Base-by-base conservation (phyloP, 331 rosid species). In the Malus hybrid region DNA sequence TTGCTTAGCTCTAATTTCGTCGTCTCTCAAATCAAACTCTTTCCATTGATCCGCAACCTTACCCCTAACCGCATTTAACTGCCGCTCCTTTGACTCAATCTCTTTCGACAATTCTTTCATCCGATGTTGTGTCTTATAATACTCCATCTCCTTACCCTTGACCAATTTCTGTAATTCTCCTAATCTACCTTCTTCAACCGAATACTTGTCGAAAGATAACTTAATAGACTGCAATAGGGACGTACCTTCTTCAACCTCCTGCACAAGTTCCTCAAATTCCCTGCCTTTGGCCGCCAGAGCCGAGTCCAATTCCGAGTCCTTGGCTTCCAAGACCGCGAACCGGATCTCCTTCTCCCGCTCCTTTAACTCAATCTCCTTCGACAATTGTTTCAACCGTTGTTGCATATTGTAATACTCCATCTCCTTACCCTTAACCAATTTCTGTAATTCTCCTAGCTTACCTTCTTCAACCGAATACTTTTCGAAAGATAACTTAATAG, bases 21-120 rank as follows among this genome's bases (percentile, higher is more conserved):
- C 75, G n/a, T 74, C 85, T 50, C 75, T 80, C 29, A 52, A 15
- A 29, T 50, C 63, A n/a, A 66, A 52, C 19, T 68, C 83, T 52
- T 67, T 33, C 68, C 73, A 73, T 9, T 8, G 34, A 1, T 13
- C 39, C 24, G 39, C 70, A 69, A 67, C 67, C 78, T 60, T 10
- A 27, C 19, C 55, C 46, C 68, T 39, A 44, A 88, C 54, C 10
- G 18, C 50, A 56, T 3, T 6, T 11, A 85, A 62, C 59, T 80
- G 78, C 18, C 72, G 63, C 63, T 80, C 57, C 28, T 48, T n/a
- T 4, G 14, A 18, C 74, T 52, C 29, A 3, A 29, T 6, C 67
- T 63, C 67, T 29, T 63, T 63, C 2, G 22, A 63, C 63, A 16
- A 4, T 19, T 54, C 48, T 12, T 54, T 33, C 11, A 29, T 28